A percentile compares a stretch with the other conserved stretches of the same genome.
phyloP scores from a whole-genome alignment of 495 filamentous ascomycete genomes.

The Platismatia glauca region DNA sequence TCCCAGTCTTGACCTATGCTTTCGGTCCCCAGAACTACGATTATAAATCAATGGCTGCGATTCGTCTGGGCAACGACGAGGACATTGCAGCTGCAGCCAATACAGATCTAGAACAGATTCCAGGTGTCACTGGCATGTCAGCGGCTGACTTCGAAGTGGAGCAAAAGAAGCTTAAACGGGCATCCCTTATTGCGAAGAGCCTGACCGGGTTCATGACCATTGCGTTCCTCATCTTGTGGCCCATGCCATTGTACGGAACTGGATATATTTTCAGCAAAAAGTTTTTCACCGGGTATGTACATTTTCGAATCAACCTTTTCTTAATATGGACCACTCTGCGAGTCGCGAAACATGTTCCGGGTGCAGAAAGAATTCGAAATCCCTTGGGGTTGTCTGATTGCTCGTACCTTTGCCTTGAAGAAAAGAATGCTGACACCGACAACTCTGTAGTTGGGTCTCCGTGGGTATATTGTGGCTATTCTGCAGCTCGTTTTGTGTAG shows the following conservation, averaged over 20 bases:
- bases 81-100: constrained; percentile 61
- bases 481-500: constrained; percentile 60
- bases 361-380: too few species aligned
- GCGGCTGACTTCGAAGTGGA: constrained; percentile 44
- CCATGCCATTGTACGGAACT: constrained; percentile 85
- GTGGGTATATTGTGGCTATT: constrained; percentile 89
- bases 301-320: too few species aligned
- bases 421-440: too few species aligned
- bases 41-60: constrained; percentile 76
- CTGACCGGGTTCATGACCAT: constrained; percentile 70
- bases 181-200: constrained; percentile 69
- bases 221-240: constrained; percentile 77
- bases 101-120: constrained; percentile 62
- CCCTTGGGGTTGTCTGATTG: too few species aligned
- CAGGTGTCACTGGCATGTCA: constrained; percentile 40
- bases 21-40: constrained; percentile 79
- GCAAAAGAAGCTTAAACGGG: constrained; percentile 56
- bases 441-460: too few species aligned
- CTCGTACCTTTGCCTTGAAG: too few species aligned
- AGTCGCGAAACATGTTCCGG: too few species aligned
- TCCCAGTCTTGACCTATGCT: constrained; percentile 67
- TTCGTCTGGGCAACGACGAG: constrained; percentile 75
- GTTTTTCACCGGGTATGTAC: constrained; percentile 93
- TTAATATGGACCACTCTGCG: too few species aligned
- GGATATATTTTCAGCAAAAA: constrained; percentile 81